Base-by-base conservation (phyloP, 75 land plant genomes). In the Sequoia sempervirens region DNA sequence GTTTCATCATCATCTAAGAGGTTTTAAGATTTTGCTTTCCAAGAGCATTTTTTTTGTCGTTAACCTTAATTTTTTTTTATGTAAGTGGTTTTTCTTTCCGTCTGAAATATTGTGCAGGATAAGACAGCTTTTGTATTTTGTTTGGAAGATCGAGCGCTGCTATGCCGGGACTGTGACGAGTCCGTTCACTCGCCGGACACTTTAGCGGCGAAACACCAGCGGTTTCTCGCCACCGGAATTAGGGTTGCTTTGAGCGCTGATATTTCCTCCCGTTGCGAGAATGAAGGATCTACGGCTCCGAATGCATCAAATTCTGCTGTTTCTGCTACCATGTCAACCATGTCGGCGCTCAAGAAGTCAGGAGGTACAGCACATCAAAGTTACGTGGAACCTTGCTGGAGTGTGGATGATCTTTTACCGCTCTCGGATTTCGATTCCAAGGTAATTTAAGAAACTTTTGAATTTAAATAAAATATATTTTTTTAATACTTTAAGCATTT, bases 41-140 rank as follows among this genome's bases (percentile, higher is more conserved):
- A 11, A 47, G 12, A 10, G 11, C 11, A 9, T 1, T 47, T 9
- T 7, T 47, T 34, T 34, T 34, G 0, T 34, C 0, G 36, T 34
- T 34, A 0, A 34, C 36, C 36, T 34, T 34, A 34, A 0, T n/a
- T 34, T 34, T 50, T 50, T 50, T 13, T 50, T 23, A 5, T 58
- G n/a, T 61, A 26, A 26, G 23, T 61, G 0, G 26, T 18, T 36
- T 64, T 13, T 70, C 1, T 32, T 76, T 66, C 38, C 45, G 7
- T 80, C 26, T 73, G n/a, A 61, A 23, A 5, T 23, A 1, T 30
- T 84, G 20, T 88, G 68, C 85, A 95, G 96, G 97, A 95, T 46
- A 95, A 89, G 82, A 80, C 92, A 40, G 97, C 95, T 46, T 94
- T 93, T 85, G 91, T 95, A 20, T 95, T 95, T 91, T 95, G 97